phyloP scores from a whole-genome alignment of 768 basidiomycete species.

The Lentinula boryana region DNA sequence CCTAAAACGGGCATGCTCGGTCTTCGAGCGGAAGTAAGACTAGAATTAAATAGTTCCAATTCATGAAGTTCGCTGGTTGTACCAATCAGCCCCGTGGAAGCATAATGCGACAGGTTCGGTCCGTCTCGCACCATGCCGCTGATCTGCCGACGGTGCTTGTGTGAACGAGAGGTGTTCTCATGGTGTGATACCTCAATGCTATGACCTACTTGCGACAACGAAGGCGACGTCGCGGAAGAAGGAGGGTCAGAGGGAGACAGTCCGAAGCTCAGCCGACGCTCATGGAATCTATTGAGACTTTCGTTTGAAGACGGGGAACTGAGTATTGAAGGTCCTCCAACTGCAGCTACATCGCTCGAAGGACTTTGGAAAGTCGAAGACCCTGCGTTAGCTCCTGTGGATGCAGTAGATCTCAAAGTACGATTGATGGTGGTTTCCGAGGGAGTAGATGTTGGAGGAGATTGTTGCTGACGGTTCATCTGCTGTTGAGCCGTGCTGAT shows the following conservation, averaged over 20 bases:
- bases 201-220: slow-evolving; percentile 6
- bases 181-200: neutral
- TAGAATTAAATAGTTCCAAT: neutral
- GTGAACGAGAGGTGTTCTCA: slow-evolving; percentile 9
- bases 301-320: slow-evolving; percentile 29
- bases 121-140: slow-evolving; percentile 1
- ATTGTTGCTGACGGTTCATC: neutral
- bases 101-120: slow-evolving; percentile 1
- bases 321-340: slow-evolving; percentile 13
- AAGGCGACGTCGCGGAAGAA: slow-evolving; percentile 17
- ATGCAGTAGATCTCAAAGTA: neutral
- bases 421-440: neutral
- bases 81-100: slow-evolving; percentile 3
- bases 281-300: slow-evolving; percentile 16
- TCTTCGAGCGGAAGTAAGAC: slow-evolving; percentile 7
- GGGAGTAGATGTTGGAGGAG: neutral
- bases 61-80: neutral
- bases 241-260: slow-evolving; percentile 20
- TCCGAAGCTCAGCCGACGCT: slow-evolving; percentile 14
- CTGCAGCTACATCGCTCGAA: slow-evolving; percentile 3
- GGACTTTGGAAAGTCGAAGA: neutral
- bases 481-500: neutral
- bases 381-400: neutral
- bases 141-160: neutral
- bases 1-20: slow-evolving; percentile 18